Conservation (phyloP, 228 moss, liverwort and hornwort genomes). For the Sphagnum magellanicum region DNA sequence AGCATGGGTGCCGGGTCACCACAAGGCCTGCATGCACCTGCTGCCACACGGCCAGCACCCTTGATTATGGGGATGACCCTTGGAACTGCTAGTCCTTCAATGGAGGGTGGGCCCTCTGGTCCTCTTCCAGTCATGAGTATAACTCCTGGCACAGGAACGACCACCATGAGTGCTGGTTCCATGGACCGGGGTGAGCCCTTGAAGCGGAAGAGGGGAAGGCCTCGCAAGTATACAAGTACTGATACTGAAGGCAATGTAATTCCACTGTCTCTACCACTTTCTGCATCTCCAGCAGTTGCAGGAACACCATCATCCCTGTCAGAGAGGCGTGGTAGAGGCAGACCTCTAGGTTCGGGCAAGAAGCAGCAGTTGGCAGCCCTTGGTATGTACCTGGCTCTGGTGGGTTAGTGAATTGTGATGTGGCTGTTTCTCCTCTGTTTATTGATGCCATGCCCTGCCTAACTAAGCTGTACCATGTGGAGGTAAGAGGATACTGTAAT, state of each 20-base stretch:
- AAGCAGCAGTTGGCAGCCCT: constrained; percentile 51
- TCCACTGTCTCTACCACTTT: constrained; percentile 4
- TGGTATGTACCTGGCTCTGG: constrained; percentile 14
- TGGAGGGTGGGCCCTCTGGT: constrained; percentile 1
- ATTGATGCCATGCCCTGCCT: not conserved
- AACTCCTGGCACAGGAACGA: constrained; percentile 8
- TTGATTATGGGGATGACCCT: constrained; percentile 1
- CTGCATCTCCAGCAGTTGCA: not conserved
- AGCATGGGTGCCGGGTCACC: constrained; percentile 5
- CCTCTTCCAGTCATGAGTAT: constrained; percentile 4
- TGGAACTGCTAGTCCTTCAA: not conserved
- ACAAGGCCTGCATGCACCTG: constrained; percentile 4
- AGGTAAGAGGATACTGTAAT: not conserved
- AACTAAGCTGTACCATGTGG: not conserved
- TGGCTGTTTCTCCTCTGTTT: not conserved
- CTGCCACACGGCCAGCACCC: constrained; percentile 3
- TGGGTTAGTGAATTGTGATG: too few relatives aligned
- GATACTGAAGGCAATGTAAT: constrained; percentile 10
- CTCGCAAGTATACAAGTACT: constrained; percentile 12
- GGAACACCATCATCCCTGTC: constrained; percentile 14
- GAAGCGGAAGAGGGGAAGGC: constrained; percentile 19
- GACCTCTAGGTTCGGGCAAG: constrained; percentile 66
- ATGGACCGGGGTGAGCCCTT: constrained; percentile 3
- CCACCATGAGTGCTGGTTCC: constrained; percentile 10
- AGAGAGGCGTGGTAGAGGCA: constrained; percentile 58